Evolutionary conservation across 345 rosid species (phyloP), one percentile per base, ranked within the genome.

Genomic region (Stellera chamaejasme): DNA sequence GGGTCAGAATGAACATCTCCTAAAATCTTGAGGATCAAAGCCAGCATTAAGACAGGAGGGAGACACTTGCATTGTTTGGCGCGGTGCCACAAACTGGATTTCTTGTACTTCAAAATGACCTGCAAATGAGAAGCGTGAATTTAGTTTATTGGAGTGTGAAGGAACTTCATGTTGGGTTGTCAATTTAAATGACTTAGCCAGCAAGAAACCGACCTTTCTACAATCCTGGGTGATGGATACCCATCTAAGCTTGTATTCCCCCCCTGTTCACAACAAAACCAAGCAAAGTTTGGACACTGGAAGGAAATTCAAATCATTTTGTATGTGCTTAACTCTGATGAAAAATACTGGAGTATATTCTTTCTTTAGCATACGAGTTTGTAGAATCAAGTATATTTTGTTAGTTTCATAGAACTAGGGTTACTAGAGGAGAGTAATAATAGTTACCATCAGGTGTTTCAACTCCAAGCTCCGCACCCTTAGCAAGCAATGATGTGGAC

Each of bases 371-470:
- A 32, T 32, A 32, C 7, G 3, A 32, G 39, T 32, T 32, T 32
- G 39, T 7, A 3, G 39, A n/a, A n/a, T n/a, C n/a, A n/a, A n/a
- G n/a, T n/a, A n/a, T n/a, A n/a, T n/a, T n/a, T n/a, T n/a, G n/a
- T n/a, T 32, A 32, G 39, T 32, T 32, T 32, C n/a, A n/a, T n/a
- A n/a, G n/a, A n/a, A n/a, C n/a, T n/a, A n/a, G n/a, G n/a, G n/a
- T n/a, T n/a, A n/a, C n/a, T n/a, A n/a, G n/a, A n/a, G n/a, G n/a
- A 32, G 39, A 7, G 39, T 32, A 32, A 32, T 32, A 47, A n/a
- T n/a, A n/a, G n/a, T 43, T 77, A 89, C 99, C 97, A 43, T 93
- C 87, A 4, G 91, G 84, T 36, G 89, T 77, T 72, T 86, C 87
- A 13, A 88, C 81, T 2, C 82, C 85, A 42, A 93, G 91, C 58